These are phyloP conservation scores for Periconia sp. DNA, from an alignment of 2,329 filamentous ascomycete species.

Conservation along the genomic window DNA sequence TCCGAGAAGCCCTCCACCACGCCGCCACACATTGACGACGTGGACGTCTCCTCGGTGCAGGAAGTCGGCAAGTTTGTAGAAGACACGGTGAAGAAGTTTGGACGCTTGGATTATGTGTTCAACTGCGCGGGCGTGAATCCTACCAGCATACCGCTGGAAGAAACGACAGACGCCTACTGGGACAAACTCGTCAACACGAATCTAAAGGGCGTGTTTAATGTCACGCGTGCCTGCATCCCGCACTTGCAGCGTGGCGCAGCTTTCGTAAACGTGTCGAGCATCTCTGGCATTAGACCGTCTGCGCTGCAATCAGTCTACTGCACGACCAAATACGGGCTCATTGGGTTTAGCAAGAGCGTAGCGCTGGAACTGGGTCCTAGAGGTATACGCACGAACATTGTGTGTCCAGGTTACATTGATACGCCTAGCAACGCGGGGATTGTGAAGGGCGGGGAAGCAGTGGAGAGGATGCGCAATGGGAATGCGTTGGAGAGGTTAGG, in stretches of 20 bases:
- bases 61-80: slow-evolving; percentile 53
- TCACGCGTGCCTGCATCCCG: slow-evolving; percentile 51
- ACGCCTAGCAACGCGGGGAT: slow-evolving; percentile 58
- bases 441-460: slow-evolving; percentile 53
- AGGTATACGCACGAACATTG: slow-evolving; percentile 38
- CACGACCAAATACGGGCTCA: slow-evolving; percentile 42
- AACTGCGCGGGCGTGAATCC: slow-evolving; percentile 59
- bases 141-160: slow-evolving; percentile 47
- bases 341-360: slow-evolving; percentile 41
- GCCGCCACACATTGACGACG: slow-evolving; percentile 35
- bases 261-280: slow-evolving; percentile 38
- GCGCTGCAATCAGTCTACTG: slow-evolving; percentile 41
- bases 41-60: slow-evolving; percentile 55
- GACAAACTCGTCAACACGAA: slow-evolving; percentile 55
- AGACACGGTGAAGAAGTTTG: slow-evolving; percentile 41
- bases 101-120: slow-evolving; percentile 49
- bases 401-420: slow-evolving; percentile 51
- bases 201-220: slow-evolving; percentile 53
- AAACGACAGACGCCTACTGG: slow-evolving; percentile 55
- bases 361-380: slow-evolving; percentile 39
- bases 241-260: slow-evolving; percentile 30
- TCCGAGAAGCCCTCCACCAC: slow-evolving; percentile 47
- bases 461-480: slow-evolving; percentile 47
- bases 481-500: slow-evolving; percentile 53
- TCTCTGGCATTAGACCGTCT: slow-evolving; percentile 30